These are phyloP conservation scores for Nannizzia gypsea DNA, from an alignment of 2,329 filamentous ascomycete species.

Conservation along the genomic window DNA sequence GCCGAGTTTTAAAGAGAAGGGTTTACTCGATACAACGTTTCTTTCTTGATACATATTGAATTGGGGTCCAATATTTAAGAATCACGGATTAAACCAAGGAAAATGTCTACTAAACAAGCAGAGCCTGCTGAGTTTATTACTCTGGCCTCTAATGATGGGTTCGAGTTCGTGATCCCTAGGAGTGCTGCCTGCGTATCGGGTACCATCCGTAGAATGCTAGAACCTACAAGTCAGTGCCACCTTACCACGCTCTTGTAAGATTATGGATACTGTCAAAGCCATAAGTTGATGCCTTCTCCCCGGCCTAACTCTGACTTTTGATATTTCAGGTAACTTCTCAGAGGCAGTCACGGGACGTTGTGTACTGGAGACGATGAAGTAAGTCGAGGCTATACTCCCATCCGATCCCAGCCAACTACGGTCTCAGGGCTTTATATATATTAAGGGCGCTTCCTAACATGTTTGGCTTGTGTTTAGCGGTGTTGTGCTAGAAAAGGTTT, in stretches of 20 bases:
- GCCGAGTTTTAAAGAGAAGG: too few relatives aligned
- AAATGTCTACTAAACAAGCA: not conserved
- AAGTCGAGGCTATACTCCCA: not conserved
- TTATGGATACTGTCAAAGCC: not conserved
- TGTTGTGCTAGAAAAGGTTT: conserved; percentile 54
- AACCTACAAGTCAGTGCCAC: conserved; percentile 45
- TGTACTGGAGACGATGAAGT: conserved; percentile 50
- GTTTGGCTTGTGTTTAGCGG: conserved; percentile 34
- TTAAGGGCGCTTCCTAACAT: not conserved
- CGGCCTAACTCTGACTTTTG: not conserved
- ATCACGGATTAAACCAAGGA: too few relatives aligned
- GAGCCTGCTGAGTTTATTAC: conserved; percentile 46
- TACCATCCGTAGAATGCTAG: conserved; percentile 52
- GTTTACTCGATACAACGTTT: too few relatives aligned
- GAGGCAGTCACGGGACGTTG: conserved; percentile 49
- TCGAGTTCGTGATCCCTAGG: conserved; percentile 51
- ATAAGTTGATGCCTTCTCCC: not conserved
- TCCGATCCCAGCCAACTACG: conserved; percentile 14
- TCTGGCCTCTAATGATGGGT: conserved; percentile 52
- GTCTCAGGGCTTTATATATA: too few relatives aligned
- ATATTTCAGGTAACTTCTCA: conserved; percentile 45
- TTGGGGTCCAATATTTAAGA: too few relatives aligned
- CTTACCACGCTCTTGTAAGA: not conserved
- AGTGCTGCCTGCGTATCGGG: conserved; percentile 50
- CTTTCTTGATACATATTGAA: too few relatives aligned